These are phyloP conservation scores for Aspergillus wentii DNA, from an alignment of 495 filamentous ascomycete genomes.

Conservation along the genomic window DNA sequence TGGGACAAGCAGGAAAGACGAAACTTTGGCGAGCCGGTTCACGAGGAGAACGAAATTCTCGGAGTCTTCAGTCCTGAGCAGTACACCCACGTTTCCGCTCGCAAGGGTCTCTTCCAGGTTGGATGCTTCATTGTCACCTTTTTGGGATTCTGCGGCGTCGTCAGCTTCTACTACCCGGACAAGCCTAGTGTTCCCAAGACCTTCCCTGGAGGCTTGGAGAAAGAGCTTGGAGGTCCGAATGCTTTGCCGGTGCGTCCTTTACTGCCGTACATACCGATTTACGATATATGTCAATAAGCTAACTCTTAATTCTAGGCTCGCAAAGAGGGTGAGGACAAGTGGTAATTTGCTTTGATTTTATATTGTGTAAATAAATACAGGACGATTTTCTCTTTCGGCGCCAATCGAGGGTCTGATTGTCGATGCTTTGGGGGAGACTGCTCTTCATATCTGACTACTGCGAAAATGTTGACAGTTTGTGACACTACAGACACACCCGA, in stretches of 20 bases:
- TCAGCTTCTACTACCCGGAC: slow-evolving; percentile 80
- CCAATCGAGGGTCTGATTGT: slow-evolving; percentile 25
- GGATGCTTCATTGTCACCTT: slow-evolving; percentile 69
- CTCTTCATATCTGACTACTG: too few relatives aligned
- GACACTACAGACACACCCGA: too few relatives aligned
- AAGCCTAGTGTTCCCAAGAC: slow-evolving; percentile 69
- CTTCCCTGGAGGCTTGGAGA: slow-evolving; percentile 78
- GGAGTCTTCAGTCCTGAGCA: slow-evolving; percentile 86
- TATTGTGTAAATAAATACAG: slow-evolving; percentile 43
- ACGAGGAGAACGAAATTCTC: slow-evolving; percentile 95
- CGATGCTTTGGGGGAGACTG: slow-evolving; percentile 12
- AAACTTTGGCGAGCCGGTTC: slow-evolving; percentile 91
- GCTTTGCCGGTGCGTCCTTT: slow-evolving; percentile 34
- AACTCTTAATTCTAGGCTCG: slow-evolving; percentile 27
- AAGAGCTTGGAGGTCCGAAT: slow-evolving; percentile 73
- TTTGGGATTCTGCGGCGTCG: slow-evolving; percentile 62
- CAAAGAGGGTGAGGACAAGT: slow-evolving; percentile 37
- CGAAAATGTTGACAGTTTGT: too few relatives aligned
- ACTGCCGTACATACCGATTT: background rate
- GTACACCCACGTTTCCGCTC: slow-evolving; percentile 76
- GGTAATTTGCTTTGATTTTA: slow-evolving; percentile 30
- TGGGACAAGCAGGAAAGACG: slow-evolving; percentile 97
- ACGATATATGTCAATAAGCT: background rate
- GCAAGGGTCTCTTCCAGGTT: slow-evolving; percentile 67
- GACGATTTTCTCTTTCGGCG: slow-evolving; percentile 30